Base-by-base conservation (phyloP, 257 asterid species). In the Solanum chiquidenum region DNA sequence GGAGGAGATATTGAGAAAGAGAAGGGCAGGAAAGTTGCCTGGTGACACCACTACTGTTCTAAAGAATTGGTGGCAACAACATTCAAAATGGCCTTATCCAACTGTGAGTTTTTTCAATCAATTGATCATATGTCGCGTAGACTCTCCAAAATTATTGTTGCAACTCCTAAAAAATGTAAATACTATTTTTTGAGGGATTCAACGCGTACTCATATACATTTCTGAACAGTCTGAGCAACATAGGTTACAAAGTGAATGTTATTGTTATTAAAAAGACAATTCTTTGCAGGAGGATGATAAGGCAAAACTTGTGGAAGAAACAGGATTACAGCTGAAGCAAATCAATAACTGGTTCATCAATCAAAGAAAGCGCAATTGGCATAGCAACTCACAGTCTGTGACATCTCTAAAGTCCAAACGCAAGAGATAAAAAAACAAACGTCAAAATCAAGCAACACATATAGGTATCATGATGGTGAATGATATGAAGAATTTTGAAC, bases 11-110 rank as follows among this genome's bases (percentile, higher is more conserved):
- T 27, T 97, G 62, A 92, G 99, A 42, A 97, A 97, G 89, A 92
- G 99, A 90, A 94, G 99, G 92, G 99, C 99, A 0, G 99, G 98
- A 20, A 97, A 97, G 87, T 87, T 97, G 87, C 99, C 99, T 0
- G 98, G 98, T 69, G 98, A 97, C 92, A 97, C 99, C 10, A 97
- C 99, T 13, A 90, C 94, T 25, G 95, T 95, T 87, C 93, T 97
- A 7, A 97, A 97, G 92, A 92, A 91, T 66, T 97, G 99, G 99
- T 97, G 99, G 99, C 98, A 94, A 89, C 98, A 97, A 62, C 99
- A 97, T 87, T 91, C 99, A 0, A 97, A 97, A 91, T 97, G 99
- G 99, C 99, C 99, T 74, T 97, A 97, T 90, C 99, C 99, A 74
- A 97, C 99, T 88, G 99, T 96, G 69, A 91, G 94, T 86, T 29